Percentiles rank a stretch among this genome's conserved stretches.
Conservation (phyloP, 176 grass and related monocot genomes). For the Zizania latifolia region DNA sequence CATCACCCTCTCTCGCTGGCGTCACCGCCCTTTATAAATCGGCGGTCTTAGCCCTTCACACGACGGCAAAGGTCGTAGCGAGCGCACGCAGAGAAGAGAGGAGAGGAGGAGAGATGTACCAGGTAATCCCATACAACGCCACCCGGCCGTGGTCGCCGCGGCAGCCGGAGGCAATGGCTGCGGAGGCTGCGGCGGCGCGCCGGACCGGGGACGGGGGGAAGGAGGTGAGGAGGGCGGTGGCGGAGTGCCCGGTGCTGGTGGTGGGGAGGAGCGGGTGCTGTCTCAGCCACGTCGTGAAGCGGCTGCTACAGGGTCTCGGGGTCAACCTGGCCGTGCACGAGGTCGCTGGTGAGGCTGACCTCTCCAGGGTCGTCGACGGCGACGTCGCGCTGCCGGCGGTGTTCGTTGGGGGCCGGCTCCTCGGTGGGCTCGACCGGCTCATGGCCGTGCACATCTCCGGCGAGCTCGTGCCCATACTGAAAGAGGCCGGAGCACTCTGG, state of each 20-base stretch:
- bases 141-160: constrained; percentile 39
- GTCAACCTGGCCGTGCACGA: constrained; percentile 80
- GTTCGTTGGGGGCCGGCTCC: constrained; percentile 62
- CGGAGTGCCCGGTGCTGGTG: constrained; percentile 73
- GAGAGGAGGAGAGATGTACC: constrained; percentile 69
- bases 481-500: constrained; percentile 69
- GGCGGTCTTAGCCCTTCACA: not conserved
- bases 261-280: constrained; percentile 70
- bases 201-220: no score
- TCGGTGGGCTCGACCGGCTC: constrained; percentile 60
- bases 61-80: not conserved
- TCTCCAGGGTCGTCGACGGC: constrained; percentile 32
- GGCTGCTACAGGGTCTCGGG: constrained; percentile 74
- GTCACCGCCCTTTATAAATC: constrained; percentile 36
- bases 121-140: constrained; percentile 71
- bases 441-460: constrained; percentile 76
- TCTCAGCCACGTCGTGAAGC: constrained; percentile 83
- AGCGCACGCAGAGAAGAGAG: not conserved
- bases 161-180: no score
- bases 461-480: constrained; percentile 58
- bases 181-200: no score
- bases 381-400: constrained; percentile 42
- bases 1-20: not conserved
- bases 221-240: no score
- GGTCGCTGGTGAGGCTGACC: constrained; percentile 54